phyloP scores from a whole-genome alignment of 225 moss, liverwort and hornwort genomes.

The Thuidium tamariscinum region DNA sequence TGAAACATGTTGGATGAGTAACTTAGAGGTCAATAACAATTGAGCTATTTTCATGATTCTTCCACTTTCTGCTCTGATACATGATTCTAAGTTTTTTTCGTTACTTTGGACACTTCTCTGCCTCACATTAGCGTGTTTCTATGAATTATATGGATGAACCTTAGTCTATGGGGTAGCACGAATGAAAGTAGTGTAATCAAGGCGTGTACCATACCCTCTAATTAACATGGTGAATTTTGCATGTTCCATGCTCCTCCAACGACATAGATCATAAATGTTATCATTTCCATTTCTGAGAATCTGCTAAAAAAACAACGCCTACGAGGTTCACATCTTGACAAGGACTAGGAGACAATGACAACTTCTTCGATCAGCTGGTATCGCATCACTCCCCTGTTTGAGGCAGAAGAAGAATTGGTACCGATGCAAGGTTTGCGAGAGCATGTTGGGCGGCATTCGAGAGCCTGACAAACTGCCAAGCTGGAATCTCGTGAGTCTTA shows the following conservation, averaged over 20 bases:
- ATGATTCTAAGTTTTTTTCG: background rate
- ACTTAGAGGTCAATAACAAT: background rate
- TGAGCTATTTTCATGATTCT: background rate
- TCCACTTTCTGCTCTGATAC: background rate
- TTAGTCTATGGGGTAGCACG: rapidly evolving
- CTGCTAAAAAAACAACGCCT: background rate
- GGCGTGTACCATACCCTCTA: background rate
- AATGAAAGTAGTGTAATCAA: background rate
- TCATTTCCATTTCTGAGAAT: background rate
- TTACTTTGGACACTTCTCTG: background rate
- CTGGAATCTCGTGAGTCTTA: background rate
- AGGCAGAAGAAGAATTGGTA: background rate
- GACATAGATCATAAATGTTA: background rate
- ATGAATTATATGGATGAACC: background rate
- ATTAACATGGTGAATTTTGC: background rate
- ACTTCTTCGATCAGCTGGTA: background rate
- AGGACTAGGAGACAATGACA: background rate
- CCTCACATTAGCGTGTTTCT: background rate
- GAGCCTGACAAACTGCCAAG: background rate
- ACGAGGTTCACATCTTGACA: background rate
- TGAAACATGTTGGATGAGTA: background rate
- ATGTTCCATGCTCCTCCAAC: background rate
- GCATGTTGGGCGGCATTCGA: background rate
- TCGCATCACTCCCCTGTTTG: background rate
- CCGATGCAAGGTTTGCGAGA: background rate